phyloP scores from a whole-genome alignment of 768 basidiomycete genomes.

The Coprinellus micaceus region DNA sequence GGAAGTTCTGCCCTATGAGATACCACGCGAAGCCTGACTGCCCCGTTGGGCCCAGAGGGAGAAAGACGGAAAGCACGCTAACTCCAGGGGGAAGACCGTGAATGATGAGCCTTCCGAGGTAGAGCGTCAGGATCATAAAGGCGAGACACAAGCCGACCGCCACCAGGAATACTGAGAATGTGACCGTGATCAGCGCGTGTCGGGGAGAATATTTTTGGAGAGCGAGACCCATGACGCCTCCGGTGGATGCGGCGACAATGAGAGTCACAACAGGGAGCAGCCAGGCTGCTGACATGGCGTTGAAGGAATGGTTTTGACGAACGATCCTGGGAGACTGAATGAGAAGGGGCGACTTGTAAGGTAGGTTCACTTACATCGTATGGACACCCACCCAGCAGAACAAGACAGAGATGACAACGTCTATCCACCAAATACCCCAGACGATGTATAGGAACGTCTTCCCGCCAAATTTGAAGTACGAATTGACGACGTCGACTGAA shows the following conservation, averaged over 20 bases:
- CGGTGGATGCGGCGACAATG: slow-evolving; percentile 66
- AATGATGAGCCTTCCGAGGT: slow-evolving; percentile 55
- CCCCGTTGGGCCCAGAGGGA: slow-evolving; percentile 72
- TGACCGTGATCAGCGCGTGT: slow-evolving; percentile 53
- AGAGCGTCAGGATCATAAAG: slow-evolving; percentile 64
- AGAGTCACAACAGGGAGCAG: slow-evolving; percentile 74
- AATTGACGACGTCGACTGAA: slow-evolving; percentile 42
- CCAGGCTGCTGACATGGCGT: slow-evolving; percentile 61
- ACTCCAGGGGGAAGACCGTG: slow-evolving; percentile 49
- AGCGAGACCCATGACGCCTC: slow-evolving; percentile 53
- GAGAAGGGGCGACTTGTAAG: not conserved
- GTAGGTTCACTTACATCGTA: slow-evolving; percentile 49
- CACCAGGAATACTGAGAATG: slow-evolving; percentile 53
- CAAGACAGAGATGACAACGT: slow-evolving; percentile 49
- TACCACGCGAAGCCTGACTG: slow-evolving; percentile 61
- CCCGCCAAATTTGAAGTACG: slow-evolving; percentile 47
- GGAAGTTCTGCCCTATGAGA: slow-evolving; percentile 50
- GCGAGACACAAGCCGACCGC: slow-evolving; percentile 55
- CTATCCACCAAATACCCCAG: slow-evolving; percentile 71
- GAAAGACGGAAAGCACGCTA: slow-evolving; percentile 55
- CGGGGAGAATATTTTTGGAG: slow-evolving; percentile 41
- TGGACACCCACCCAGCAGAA: slow-evolving; percentile 64
- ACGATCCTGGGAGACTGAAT: slow-evolving; percentile 42
- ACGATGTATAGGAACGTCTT: slow-evolving; percentile 47
- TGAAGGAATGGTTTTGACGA: slow-evolving; percentile 51